Conservation (phyloP, 495 filamentous ascomycete species). For the Tetracladium setigerum region DNA sequence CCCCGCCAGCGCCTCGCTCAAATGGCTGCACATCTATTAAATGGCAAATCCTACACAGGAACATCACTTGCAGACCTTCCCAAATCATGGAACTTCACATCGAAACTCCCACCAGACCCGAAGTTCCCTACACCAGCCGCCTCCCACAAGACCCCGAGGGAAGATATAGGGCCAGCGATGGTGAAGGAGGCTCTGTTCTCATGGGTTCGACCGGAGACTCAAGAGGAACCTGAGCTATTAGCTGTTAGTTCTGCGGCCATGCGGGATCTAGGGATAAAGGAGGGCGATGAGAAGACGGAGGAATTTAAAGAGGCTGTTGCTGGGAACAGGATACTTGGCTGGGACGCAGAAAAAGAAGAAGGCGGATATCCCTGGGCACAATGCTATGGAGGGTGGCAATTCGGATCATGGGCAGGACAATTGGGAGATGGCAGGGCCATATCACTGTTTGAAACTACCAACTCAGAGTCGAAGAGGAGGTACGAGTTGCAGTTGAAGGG, state of each 20-base stretch:
- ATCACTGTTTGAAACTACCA: constrained; percentile 83
- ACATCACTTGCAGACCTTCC: constrained; percentile 56
- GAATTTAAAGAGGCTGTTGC: constrained; percentile 70
- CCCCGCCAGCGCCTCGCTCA: constrained; percentile 30
- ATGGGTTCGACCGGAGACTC: constrained; percentile 72
- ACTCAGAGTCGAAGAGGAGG: constrained; percentile 58
- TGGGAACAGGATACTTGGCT: constrained; percentile 69
- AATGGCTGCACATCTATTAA: constrained; percentile 49
- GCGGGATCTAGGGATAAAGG: constrained; percentile 64
- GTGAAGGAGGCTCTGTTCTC: constrained; percentile 85
- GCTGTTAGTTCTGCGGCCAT: constrained; percentile 70
- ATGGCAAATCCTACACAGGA: constrained; percentile 27
- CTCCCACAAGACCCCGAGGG: constrained; percentile 72
- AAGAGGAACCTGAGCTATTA: constrained; percentile 67
- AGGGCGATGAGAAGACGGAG: constrained; percentile 57
- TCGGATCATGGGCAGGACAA: constrained; percentile 90
- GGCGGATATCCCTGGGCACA: constrained; percentile 95
- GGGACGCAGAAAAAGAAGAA: constrained; percentile 49
- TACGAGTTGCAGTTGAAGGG: constrained; percentile 95
- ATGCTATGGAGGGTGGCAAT: constrained; percentile 88
- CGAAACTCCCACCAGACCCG: constrained; percentile 68
- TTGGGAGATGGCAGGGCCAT: constrained; percentile 93
- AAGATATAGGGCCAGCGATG: constrained; percentile 68
- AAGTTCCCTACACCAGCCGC: constrained; percentile 69
- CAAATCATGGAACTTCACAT: constrained; percentile 81